Base-by-base conservation (phyloP, 768 basidiomycete species). In the Hydnomerulius pinastri region DNA sequence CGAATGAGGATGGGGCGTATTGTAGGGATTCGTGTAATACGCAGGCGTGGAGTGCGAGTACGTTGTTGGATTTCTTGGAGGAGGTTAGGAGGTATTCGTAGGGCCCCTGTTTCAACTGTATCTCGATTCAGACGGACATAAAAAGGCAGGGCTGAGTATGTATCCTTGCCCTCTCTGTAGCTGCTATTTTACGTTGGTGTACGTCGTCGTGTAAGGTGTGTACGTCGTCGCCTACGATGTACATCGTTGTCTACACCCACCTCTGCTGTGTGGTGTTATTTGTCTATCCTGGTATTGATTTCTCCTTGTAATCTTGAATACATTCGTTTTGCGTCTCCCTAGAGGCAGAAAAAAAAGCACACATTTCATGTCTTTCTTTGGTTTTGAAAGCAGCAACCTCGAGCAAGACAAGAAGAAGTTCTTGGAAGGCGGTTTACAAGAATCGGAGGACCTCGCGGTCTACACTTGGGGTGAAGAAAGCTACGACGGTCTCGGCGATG, bases 11-110 rank as follows among this genome's bases (percentile, higher is more conserved):
- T 54, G 96, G 95, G 10, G 72, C 74, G 32, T 83, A 82, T 70
- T 98, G 96, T 65, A 68, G 68, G 44, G 95, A 98, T 69, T 93
- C 92, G 39, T 98, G 96, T 65, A 75, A 79, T 39, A 94, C 97
- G 23, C 97, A 98, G 65, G 97, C 96, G 4, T 98, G 96, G 97
- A 93, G 91, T 62, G 83, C 92, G 39, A 93, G 91, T 67, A 96
- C 92, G 20, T 68, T 98, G 55, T 74, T 98, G 23, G 95, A 97
- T 72, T 90, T 95, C 67, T 69, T 97, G 43, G 84, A 93, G 59
- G 80, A 77, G 41, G 90, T 89, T 47, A 55, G 46, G 29, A 55
- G 20, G 44, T 51, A 57, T 52, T 55, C 48, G n/a, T 67, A 56
- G 24, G 25, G 18, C 24, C 8, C 43, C 28, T 43, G 43, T n/a